phyloP scores from a whole-genome alignment of 345 rosid species.

The Litchi chinensis region DNA sequence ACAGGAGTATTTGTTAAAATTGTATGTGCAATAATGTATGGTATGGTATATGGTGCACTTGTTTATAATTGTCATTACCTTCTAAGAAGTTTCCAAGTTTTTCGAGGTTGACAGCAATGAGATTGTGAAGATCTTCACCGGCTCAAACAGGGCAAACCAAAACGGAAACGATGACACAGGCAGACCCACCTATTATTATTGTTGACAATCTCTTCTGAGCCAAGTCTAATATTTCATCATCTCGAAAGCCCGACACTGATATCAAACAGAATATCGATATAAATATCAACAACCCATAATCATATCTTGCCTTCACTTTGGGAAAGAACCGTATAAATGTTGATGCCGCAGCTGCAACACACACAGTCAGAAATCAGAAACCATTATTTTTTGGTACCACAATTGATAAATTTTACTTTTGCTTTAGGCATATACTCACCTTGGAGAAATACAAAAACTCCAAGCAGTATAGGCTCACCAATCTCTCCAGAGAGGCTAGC shows the following conservation, averaged over 20 bases:
- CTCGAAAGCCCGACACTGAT: slow-evolving; percentile 69
- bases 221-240: slow-evolving; percentile 48
- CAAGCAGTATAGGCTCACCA: slow-evolving; percentile 66
- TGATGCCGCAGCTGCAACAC: slow-evolving; percentile 49
- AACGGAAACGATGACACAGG: slow-evolving; percentile 50
- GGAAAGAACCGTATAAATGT: slow-evolving; percentile 83
- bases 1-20: too few relatives aligned
- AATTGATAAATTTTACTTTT: background rate
- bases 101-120: slow-evolving; percentile 51
- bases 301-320: slow-evolving; percentile 74
- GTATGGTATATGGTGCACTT: too few relatives aligned
- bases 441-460: slow-evolving; percentile 60
- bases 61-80: slow-evolving; percentile 36
- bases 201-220: slow-evolving; percentile 67
- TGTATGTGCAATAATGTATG: too few relatives aligned
- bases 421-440: slow-evolving; percentile 32
- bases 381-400: too few relatives aligned
- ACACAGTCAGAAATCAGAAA: background rate
- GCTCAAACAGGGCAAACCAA: slow-evolving; percentile 72
- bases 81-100: slow-evolving; percentile 59
- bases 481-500: slow-evolving; percentile 55
- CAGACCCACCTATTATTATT: slow-evolving; percentile 58
- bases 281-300: slow-evolving; percentile 74
- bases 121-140: slow-evolving; percentile 62
- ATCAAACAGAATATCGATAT: slow-evolving; percentile 74